A percentile compares a stretch with the other conserved stretches of the same genome.
phyloP scores from a whole-genome alignment of 768 basidiomycete species.

The Hysterangium stoloniferum region DNA sequence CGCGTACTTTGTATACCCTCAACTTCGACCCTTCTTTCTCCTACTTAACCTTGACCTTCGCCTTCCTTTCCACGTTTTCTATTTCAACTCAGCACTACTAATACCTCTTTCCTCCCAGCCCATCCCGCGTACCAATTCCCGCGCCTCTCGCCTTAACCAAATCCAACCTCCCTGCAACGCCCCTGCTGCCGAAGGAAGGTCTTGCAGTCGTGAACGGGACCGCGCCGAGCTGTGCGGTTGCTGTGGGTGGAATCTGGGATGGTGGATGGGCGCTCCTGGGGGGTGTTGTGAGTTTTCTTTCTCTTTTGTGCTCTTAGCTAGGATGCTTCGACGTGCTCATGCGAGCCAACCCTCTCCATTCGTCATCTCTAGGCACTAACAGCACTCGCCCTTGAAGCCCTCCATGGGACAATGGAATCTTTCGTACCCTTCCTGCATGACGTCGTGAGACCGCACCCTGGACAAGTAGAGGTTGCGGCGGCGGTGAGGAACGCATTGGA shows the following conservation, averaged over 20 bases:
- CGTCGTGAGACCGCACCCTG: constrained; percentile 21
- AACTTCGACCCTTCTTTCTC: too few relatives aligned
- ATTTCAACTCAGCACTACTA: background rate
- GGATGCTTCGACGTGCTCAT: too few relatives aligned
- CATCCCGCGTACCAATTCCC: constrained; percentile 4
- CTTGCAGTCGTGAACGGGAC: constrained; percentile 23
- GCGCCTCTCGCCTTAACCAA: constrained; percentile 16
- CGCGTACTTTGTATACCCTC: too few relatives aligned
- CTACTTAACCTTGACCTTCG: background rate
- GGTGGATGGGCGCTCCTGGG: too few relatives aligned
- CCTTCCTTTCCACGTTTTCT: too few relatives aligned
- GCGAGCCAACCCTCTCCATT: background rate
- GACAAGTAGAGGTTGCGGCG: constrained; percentile 21
- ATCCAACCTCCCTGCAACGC: constrained; percentile 17
- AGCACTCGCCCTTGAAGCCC: constrained; percentile 23
- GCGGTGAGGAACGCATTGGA: constrained; percentile 17
- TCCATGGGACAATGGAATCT: constrained; percentile 19
- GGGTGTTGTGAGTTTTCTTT: too few relatives aligned
- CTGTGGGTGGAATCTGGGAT: constrained; percentile 19
- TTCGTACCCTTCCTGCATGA: constrained; percentile 24
- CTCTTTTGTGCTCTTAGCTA: too few relatives aligned
- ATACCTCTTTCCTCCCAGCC: background rate
- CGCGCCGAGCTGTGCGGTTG: constrained; percentile 16
- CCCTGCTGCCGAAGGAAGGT: constrained; percentile 20
- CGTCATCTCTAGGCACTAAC: constrained; percentile 13